phyloP scores from a whole-genome alignment of 139 green algal genomes.

The Micromonas pusilla region DNA sequence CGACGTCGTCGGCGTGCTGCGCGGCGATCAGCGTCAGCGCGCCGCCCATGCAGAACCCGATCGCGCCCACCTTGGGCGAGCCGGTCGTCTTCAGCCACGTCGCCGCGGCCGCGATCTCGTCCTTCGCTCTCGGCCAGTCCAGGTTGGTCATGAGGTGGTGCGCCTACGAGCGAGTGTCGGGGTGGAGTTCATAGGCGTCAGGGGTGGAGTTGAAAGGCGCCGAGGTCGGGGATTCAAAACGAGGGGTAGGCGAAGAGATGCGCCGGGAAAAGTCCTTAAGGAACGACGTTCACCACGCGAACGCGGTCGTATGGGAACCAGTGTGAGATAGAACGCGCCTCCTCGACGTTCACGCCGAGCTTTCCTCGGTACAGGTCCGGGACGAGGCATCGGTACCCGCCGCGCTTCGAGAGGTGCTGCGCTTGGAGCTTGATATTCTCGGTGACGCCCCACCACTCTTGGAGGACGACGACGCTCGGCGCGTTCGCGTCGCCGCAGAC shows the following conservation, averaged over 20 bases:
- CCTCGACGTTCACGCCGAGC: conserved; percentile 39
- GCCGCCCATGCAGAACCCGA: conserved; percentile 45
- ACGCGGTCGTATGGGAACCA: too few species aligned
- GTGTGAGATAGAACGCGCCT: too few species aligned
- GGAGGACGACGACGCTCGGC: conserved; percentile 36
- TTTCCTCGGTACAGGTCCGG: conserved; percentile 42
- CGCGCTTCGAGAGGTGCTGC: conserved; percentile 4
- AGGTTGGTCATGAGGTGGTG: conserved; percentile 40
- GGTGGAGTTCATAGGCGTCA: too few species aligned
- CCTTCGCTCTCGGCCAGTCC: conserved; percentile 35
- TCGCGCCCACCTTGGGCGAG: conserved; percentile 33
- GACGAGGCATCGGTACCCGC: background rate
- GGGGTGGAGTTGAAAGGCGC: too few species aligned
- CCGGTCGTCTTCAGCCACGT: conserved; percentile 30
- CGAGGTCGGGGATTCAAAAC: too few species aligned
- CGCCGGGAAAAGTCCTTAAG: too few species aligned
- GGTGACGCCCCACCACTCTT: conserved; percentile 49
- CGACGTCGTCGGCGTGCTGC: conserved; percentile 20
- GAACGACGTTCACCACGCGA: too few species aligned
- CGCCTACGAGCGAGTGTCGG: too few species aligned
- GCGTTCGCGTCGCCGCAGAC: background rate
- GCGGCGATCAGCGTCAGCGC: conserved; percentile 31
- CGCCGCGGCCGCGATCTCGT: conserved; percentile 35
- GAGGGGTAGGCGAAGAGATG: too few species aligned
- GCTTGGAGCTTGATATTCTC: conserved; percentile 41